Percentiles rank a stretch among this genome's conserved stretches.
Evolutionary conservation across 768 basidiomycete species (phyloP).

Genomic region (Mrakia gelida): DNA sequence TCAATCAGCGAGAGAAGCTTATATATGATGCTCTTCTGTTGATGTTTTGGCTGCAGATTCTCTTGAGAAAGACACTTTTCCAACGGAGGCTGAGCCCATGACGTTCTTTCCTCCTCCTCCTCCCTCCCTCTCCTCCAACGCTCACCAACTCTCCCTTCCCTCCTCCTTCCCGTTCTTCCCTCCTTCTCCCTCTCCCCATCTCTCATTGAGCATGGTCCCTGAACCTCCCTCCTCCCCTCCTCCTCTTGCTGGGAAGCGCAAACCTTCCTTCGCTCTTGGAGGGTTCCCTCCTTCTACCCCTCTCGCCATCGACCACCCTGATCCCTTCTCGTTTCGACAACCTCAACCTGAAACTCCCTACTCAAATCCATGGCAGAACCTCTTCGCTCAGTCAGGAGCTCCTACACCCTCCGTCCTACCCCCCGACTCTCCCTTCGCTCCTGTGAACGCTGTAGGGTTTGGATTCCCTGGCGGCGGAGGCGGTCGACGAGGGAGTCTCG

Average conservation of each 20-base stretch:
- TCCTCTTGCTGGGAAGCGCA: not conserved
- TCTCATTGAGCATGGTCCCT: not conserved
- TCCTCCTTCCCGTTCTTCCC: not conserved
- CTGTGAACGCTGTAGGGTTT: constrained; percentile 5
- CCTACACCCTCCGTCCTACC: constrained; percentile 25
- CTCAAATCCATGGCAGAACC: constrained; percentile 30
- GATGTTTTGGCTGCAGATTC: no score
- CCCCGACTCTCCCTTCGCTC: constrained; percentile 24
- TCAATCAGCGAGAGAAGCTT: no score
- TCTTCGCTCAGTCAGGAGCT: constrained; percentile 30
- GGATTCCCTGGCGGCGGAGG: not conserved
- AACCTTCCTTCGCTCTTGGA: constrained; percentile 10
- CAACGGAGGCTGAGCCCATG: not conserved
- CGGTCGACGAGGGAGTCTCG: not conserved
- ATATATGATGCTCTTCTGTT: no score
- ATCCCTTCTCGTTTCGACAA: constrained; percentile 16
- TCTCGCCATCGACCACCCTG: not conserved
- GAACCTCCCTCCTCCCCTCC: constrained; percentile 4
- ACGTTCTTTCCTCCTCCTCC: not conserved
- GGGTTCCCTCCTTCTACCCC: constrained; percentile 4
- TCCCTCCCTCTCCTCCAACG: not conserved
- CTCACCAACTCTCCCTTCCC: not conserved
- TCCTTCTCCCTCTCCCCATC: not conserved
- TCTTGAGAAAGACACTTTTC: no score
- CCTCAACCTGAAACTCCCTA: not conserved